Evolutionary conservation across 768 basidiomycete genomes (phyloP), one percentile per base, ranked within the genome.

Genomic region (Amanita pallidorosea): DNA sequence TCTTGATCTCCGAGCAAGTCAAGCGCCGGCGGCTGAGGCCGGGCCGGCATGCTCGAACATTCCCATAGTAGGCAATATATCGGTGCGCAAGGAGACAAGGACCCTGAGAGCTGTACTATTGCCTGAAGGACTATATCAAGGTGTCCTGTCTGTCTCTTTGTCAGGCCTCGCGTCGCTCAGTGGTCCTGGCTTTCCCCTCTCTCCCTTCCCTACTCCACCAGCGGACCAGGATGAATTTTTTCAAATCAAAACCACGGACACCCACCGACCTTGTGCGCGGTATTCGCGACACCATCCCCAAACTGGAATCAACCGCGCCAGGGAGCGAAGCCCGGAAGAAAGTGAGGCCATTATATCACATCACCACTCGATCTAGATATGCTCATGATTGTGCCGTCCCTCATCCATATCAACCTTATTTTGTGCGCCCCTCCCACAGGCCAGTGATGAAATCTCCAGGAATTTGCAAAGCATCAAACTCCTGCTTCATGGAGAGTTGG

Each of bases 381-480:
- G 40, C 38, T 42, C 7, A 41, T 50, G 27, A 18, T 37, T 43
- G 22, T 31, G 40, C 51, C 56, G 52, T 53, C 51, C 46, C 23
- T 22, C 47, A 29, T 47, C 25, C 45, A 54, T n/a, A n/a, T n/a
- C 3, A 35, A 29, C 9, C 5, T 15, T 22, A n/a, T 33, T 42
- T 37, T 15, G n/a, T 44, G 27, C 20, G 29, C 25, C 44, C 35
- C 51, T 51, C 42, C 43, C 37, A 27, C 52, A 96, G 92, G 88
- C 91, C 5, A 80, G 74, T 65, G 93, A 96, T 56, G 93, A 95
- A 55, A 81, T 93, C 15, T 81, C 85, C 15, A 92, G 90, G 74
- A 85, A 86, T 65, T 73, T 95, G 31, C 85, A 89, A 61, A 88
- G 90, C 65, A 86, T 95, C 67, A 96, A 96, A 70, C 74, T 75